phyloP scores from a whole-genome alignment of 257 asterid genomes.

The Coffea eugenioides region DNA sequence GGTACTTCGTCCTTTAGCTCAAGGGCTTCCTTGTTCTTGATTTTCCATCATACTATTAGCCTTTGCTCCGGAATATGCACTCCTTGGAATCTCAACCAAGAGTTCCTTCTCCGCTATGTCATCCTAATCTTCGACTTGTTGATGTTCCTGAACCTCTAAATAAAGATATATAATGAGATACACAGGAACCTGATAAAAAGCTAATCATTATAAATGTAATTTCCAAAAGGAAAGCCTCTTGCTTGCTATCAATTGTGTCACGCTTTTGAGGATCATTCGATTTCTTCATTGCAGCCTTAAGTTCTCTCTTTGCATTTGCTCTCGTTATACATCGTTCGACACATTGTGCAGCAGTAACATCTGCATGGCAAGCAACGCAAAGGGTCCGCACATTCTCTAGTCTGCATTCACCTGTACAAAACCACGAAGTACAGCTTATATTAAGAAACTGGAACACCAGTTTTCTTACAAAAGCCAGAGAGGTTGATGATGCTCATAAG shows the following conservation, averaged over 20 bases:
- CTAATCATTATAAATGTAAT: not conserved
- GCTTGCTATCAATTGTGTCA: constrained; percentile 19
- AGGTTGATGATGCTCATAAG: not conserved
- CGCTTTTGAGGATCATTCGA: constrained; percentile 33
- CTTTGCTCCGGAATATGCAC: constrained; percentile 67
- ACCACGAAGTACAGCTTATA: constrained; percentile 6
- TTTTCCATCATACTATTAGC: constrained; percentile 4
- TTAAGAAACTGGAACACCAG: not conserved
- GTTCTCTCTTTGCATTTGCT: constrained; percentile 61
- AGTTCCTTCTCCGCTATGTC: constrained; percentile 49
- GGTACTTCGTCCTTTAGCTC: not conserved
- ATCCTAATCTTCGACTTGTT: constrained; percentile 19
- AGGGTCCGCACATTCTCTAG: constrained; percentile 97
- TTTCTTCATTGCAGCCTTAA: constrained; percentile 47
- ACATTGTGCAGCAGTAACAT: constrained; percentile 75
- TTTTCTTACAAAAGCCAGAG: not conserved
- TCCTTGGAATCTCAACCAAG: constrained; percentile 79
- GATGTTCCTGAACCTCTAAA: constrained; percentile 33
- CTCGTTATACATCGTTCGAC: constrained; percentile 60
- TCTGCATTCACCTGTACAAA: constrained; percentile 83
- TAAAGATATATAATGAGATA: not conserved
- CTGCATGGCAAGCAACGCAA: constrained; percentile 93
- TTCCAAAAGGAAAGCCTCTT: constrained; percentile 38
- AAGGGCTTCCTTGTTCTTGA: not conserved
- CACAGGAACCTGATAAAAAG: not conserved